phyloP scores from a whole-genome alignment of 192 early-diverging fungal species.

The Entomortierella beljakovae region DNA sequence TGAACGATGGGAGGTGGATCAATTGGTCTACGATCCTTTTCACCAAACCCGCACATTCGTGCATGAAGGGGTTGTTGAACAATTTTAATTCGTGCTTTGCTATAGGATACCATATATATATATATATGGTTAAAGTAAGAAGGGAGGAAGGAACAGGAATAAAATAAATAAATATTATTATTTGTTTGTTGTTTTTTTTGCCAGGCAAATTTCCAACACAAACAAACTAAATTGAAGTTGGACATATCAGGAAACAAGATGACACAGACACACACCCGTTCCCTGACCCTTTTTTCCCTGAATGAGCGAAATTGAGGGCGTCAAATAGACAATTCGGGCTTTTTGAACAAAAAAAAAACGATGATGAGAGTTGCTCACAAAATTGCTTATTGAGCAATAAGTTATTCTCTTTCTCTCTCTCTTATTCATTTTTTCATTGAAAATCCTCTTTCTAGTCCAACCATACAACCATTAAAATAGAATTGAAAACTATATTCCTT shows the following conservation, averaged over 20 bases:
- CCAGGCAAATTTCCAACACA: constrained; percentile 6
- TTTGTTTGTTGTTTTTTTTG: constrained; percentile 3
- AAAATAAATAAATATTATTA: neutral
- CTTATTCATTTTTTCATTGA: too few relatives aligned
- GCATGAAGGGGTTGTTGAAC: constrained; percentile 81
- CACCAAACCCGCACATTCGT: constrained; percentile 85
- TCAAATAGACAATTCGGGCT: neutral
- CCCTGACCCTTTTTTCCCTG: too few relatives aligned
- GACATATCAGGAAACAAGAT: neutral
- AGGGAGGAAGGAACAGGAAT: neutral
- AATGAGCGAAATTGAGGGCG: too few relatives aligned
- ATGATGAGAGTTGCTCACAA: too few relatives aligned
- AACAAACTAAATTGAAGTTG: too few relatives aligned
- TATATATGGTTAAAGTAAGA: constrained; percentile 1
- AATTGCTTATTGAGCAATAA: too few relatives aligned
- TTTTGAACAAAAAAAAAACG: too few relatives aligned
- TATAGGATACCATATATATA: neutral
- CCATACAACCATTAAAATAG: too few relatives aligned
- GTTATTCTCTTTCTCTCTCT: too few relatives aligned
- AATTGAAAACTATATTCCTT: too few relatives aligned
- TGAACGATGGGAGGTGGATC: constrained; percentile 83
- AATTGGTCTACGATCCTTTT: constrained; percentile 82
- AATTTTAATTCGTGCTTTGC: constrained; percentile 66
- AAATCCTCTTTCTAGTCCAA: too few relatives aligned
- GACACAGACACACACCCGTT: neutral